A percentile compares a stretch with the other conserved stretches of the same genome.
Evolutionary conservation across 2,329 filamentous ascomycete species (phyloP).

Genomic region (Colletotrichum agaves): DNA sequence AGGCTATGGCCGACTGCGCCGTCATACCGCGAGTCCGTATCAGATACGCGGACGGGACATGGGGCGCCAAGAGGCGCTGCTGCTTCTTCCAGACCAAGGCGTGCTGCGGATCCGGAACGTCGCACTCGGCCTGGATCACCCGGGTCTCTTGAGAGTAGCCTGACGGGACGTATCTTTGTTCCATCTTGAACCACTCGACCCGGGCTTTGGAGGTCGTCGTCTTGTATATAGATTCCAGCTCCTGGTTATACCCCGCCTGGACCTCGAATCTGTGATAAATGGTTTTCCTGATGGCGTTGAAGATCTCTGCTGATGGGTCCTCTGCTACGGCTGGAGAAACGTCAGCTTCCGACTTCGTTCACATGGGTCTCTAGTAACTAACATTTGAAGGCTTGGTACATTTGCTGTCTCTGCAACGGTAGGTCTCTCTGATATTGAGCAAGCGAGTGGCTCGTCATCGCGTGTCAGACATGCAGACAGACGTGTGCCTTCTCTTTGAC

Average conservation of each 20-base stretch:
- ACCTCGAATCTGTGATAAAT: conserved; percentile 41
- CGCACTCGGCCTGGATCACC: conserved; percentile 43
- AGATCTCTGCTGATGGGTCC: conserved; percentile 25
- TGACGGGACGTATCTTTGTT: conserved; percentile 43
- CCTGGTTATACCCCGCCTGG: conserved; percentile 43
- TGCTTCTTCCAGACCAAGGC: conserved; percentile 43
- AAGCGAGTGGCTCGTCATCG: conserved; percentile 35
- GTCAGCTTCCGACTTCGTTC: background rate
- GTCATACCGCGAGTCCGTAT: conserved; percentile 45
- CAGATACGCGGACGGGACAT: conserved; percentile 41
- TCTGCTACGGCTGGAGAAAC: conserved; percentile 16
- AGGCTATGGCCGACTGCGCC: conserved; percentile 42
- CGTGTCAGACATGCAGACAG: conserved; percentile 35
- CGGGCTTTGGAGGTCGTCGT: conserved; percentile 43
- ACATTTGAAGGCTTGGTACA: conserved; percentile 26
- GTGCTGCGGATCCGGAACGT: conserved; percentile 44
- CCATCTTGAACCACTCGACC: conserved; percentile 42
- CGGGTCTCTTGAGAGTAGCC: conserved; percentile 37
- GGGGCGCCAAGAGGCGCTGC: conserved; percentile 37
- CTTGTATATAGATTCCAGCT: conserved; percentile 42
- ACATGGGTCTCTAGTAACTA: background rate
- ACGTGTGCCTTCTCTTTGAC: conserved; percentile 39
- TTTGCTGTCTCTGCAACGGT: conserved; percentile 33
- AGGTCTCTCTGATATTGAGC: conserved; percentile 34
- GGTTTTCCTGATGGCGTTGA: conserved; percentile 39